Evolutionary conservation across 331 rosid species (phyloP).

Genomic region (Malus hybrid): DNA sequence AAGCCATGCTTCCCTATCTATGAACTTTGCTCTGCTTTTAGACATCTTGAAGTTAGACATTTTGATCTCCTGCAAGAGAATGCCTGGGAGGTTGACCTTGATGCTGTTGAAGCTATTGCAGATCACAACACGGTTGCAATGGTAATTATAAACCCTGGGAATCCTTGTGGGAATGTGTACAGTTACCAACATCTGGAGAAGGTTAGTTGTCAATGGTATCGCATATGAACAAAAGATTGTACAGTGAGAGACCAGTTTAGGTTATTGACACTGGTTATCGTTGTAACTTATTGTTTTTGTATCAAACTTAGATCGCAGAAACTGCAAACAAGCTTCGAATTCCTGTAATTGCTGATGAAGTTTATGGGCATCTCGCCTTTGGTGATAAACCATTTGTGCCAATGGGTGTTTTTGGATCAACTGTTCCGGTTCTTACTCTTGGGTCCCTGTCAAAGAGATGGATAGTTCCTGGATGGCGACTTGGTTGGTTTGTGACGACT

Average conservation of each 20-base stretch:
- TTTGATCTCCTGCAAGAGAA: conserved; percentile 65
- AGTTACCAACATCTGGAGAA: conserved; percentile 65
- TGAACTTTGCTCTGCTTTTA: conserved; percentile 69
- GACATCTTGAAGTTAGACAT: conserved; percentile 68
- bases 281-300: conserved; percentile 9
- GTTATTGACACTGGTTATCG: neutral
- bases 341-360: conserved; percentile 88
- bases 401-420: conserved; percentile 86
- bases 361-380: conserved; percentile 93
- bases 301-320: conserved; percentile 58
- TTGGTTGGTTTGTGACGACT: conserved; percentile 89
- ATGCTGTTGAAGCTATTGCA: conserved; percentile 62
- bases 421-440: conserved; percentile 82
- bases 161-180: conserved; percentile 95
- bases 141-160: conserved; percentile 87
- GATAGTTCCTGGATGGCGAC: conserved; percentile 97
- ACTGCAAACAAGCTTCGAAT: conserved; percentile 52
- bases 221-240: neutral
- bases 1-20: conserved; percentile 95
- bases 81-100: conserved; percentile 86
- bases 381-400: conserved; percentile 83
- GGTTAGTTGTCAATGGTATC: conserved; percentile 35
- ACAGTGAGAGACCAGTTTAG: neutral
- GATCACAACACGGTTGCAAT: conserved; percentile 81
- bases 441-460: conserved; percentile 96